phyloP scores from a whole-genome alignment of 257 asterid species.

The Capsicum chinense region DNA sequence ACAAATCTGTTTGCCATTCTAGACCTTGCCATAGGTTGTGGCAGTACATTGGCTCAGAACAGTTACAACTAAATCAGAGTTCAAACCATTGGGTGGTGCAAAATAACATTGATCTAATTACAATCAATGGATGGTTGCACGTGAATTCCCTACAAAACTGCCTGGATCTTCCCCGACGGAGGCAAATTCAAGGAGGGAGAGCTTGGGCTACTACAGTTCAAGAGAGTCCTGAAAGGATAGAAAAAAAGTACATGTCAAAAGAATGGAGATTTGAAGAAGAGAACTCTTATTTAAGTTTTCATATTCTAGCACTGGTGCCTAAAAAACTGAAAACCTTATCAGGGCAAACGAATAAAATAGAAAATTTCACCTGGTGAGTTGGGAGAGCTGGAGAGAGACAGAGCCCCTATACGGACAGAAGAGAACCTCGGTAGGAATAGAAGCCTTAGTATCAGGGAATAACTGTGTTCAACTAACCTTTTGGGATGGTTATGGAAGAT shows the following conservation, averaged over 20 bases:
- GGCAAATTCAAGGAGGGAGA: slow-evolving; percentile 23
- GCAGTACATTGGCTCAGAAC: slow-evolving; percentile 22
- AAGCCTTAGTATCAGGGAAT: background rate
- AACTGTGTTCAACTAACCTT: background rate
- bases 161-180: background rate
- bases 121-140: background rate
- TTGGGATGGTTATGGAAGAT: background rate
- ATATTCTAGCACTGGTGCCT: background rate
- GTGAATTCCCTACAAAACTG: background rate
- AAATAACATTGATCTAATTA: slow-evolving; percentile 10
- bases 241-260: background rate
- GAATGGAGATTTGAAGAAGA: slow-evolving; percentile 1
- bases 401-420: background rate
- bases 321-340: background rate
- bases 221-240: background rate
- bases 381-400: background rate
- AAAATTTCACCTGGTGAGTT: background rate
- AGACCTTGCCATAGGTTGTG: slow-evolving; percentile 6
- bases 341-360: background rate
- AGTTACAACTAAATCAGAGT: background rate
- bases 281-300: background rate
- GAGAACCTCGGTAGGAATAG: slow-evolving; percentile 7
- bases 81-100: background rate
- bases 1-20: background rate
- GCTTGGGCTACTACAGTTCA: slow-evolving; percentile 9